A percentile compares a stretch with the other conserved stretches of the same genome.
Conservation (phyloP, 441 rosid species). For the Eutrema salsugineum region DNA sequence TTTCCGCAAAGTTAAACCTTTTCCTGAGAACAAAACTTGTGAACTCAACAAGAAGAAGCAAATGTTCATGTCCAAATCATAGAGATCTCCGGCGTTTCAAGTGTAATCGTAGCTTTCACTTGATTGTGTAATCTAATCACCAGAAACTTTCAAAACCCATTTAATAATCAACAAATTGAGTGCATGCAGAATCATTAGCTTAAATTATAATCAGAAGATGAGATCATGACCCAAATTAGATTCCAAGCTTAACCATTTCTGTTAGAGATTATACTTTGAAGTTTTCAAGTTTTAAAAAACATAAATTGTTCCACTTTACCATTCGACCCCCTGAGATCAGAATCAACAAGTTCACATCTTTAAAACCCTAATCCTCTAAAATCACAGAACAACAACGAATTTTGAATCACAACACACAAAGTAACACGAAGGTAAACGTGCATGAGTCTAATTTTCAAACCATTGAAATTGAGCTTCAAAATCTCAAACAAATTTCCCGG, state of each 20-base stretch:
- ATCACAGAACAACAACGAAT: neutral
- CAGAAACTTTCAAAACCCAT: neutral
- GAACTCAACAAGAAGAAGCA: neutral
- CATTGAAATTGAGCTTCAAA: neutral
- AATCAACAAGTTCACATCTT: slow-evolving; percentile 16
- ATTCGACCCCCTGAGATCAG: neutral
- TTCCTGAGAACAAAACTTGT: neutral
- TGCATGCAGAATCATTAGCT: slow-evolving; percentile 14
- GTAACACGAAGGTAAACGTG: neutral
- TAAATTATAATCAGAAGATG: neutral
- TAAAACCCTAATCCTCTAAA: neutral
- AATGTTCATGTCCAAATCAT: neutral
- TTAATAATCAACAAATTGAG: neutral
- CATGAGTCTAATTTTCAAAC: neutral
- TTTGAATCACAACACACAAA: neutral
- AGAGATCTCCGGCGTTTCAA: neutral
- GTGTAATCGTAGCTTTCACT: neutral
- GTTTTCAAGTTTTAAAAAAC: neutral
- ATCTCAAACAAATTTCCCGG: neutral
- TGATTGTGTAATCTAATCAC: neutral
- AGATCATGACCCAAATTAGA: neutral
- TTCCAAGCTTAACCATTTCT: neutral
- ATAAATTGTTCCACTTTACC: neutral
- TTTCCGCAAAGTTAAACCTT: neutral
- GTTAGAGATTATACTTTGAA: neutral